Conservation (phyloP, 306 rosid genomes). For the Cyclanthera cordifolia region DNA sequence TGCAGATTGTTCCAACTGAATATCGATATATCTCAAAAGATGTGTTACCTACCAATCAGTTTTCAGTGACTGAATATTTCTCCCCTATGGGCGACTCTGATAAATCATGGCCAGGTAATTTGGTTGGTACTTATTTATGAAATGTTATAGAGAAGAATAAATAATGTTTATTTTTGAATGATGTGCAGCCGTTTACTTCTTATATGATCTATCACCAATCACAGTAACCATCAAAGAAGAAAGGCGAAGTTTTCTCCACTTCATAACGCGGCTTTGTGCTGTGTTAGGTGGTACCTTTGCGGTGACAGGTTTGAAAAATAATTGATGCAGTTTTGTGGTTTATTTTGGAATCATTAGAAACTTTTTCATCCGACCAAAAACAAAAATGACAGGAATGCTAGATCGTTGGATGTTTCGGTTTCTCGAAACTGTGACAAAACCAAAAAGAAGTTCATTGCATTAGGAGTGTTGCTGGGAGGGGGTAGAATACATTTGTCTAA, state of each 20-base stretch:
- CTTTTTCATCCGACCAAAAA: too few species aligned
- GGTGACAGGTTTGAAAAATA: slow-evolving; percentile 53
- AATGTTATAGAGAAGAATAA: too few species aligned
- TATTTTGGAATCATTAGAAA: not conserved
- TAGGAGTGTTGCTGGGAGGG: slow-evolving; percentile 28
- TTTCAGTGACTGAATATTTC: slow-evolving; percentile 90
- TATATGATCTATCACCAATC: slow-evolving; percentile 94
- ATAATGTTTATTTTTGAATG: too few species aligned
- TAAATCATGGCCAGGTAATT: slow-evolving; percentile 84
- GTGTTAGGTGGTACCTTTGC: slow-evolving; percentile 97
- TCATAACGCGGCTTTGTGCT: slow-evolving; percentile 90
- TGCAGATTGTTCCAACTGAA: slow-evolving; percentile 96
- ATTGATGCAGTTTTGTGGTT: not conserved
- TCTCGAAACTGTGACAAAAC: slow-evolving; percentile 61
- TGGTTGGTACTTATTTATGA: not conserved
- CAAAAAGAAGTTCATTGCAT: slow-evolving; percentile 31
- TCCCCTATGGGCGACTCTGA: slow-evolving; percentile 68
- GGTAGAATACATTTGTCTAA: not conserved
- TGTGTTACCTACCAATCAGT: slow-evolving; percentile 89
- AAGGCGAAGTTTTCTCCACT: slow-evolving; percentile 92
- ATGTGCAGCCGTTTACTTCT: slow-evolving; percentile 85
- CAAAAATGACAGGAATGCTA: slow-evolving; percentile 55
- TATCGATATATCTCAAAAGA: slow-evolving; percentile 74
- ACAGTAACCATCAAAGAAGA: slow-evolving; percentile 95
- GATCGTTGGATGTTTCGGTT: slow-evolving; percentile 92